Evolutionary conservation across 129 eudicot genomes (phyloP).

Genomic region (Helianthus tuberosus): DNA sequence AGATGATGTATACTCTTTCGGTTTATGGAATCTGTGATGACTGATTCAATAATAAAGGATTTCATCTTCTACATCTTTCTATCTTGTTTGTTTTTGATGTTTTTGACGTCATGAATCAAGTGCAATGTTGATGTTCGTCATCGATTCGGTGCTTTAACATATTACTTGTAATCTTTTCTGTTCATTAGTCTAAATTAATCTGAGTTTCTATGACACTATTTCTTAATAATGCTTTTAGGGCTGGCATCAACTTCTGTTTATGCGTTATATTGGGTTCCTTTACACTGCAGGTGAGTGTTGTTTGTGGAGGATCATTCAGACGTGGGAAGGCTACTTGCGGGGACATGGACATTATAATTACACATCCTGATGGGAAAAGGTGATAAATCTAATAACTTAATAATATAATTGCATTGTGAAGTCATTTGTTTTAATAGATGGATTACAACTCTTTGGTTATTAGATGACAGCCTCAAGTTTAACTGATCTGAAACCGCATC

Average conservation of each 20-base stretch:
- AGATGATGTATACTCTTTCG: too few species aligned
- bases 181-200: too few species aligned
- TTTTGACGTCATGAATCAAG: too few species aligned
- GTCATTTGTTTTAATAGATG: neutral
- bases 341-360: conserved; percentile 86
- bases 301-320: conserved; percentile 97
- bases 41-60: too few species aligned
- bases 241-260: neutral
- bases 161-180: too few species aligned
- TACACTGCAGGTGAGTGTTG: conserved; percentile 51
- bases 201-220: neutral
- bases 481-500: neutral
- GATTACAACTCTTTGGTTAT: neutral
- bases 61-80: too few species aligned
- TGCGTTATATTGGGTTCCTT: conserved; percentile 9
- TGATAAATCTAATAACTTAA: conserved; percentile 22
- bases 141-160: too few species aligned
- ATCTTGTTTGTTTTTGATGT: too few species aligned
- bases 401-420: neutral
- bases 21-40: too few species aligned
- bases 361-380: conserved; percentile 98
- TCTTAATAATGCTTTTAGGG: neutral
- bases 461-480: neutral
- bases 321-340: conserved; percentile 96
- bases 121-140: too few species aligned